phyloP scores from a whole-genome alignment of 257 asterid species.

The Buddleja alternifolia region DNA sequence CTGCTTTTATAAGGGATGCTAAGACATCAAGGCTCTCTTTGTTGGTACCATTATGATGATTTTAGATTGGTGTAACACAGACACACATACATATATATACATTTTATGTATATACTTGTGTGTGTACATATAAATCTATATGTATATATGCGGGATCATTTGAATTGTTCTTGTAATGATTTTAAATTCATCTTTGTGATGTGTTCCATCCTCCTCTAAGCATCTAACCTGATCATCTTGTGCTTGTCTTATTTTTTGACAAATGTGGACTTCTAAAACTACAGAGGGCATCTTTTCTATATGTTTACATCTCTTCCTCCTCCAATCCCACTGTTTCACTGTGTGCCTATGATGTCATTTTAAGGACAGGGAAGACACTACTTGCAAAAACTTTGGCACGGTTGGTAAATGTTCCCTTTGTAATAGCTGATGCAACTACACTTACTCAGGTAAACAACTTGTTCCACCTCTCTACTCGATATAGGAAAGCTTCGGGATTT shows the following conservation, averaged over 20 bases:
- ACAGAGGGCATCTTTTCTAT: neutral
- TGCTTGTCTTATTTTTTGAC: neutral
- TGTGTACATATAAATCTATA: too few species aligned
- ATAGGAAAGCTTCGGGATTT: too few species aligned
- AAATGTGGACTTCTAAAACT: neutral
- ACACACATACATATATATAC: too few species aligned
- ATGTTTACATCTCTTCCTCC: slow-evolving; percentile 2
- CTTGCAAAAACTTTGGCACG: slow-evolving; percentile 99
- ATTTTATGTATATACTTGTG: too few species aligned
- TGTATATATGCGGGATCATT: neutral
- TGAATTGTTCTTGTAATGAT: slow-evolving; percentile 1
- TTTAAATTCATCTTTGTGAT: neutral
- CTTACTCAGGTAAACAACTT: slow-evolving; percentile 85
- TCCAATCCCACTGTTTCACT: slow-evolving; percentile 58
- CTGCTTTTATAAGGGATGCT: neutral
- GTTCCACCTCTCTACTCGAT: slow-evolving; percentile 23
- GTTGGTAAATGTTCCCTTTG: slow-evolving; percentile 95
- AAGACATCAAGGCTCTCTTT: slow-evolving; percentile 18
- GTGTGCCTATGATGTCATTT: slow-evolving; percentile 51
- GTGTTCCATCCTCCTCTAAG: neutral
- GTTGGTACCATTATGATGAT: neutral
- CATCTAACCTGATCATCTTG: slow-evolving; percentile 11
- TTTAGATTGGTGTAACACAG: neutral
- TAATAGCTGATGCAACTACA: slow-evolving; percentile 98
- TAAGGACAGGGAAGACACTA: slow-evolving; percentile 99